Conservation (phyloP, 1,139 yeast genomes). For the Sugiyamaella japonica region DNA sequence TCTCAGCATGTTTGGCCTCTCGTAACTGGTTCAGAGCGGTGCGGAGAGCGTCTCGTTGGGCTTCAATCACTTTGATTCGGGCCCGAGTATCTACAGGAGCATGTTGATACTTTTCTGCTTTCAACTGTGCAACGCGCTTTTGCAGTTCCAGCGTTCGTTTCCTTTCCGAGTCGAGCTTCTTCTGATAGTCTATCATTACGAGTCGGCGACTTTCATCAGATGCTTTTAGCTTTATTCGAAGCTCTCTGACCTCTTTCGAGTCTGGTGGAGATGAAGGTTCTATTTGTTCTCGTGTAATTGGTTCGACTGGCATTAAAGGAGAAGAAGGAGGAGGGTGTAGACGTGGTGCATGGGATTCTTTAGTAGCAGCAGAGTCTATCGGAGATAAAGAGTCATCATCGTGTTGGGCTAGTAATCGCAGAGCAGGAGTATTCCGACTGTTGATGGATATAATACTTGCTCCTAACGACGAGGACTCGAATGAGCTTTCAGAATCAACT, state of each 20-base stretch:
- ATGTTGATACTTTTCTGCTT: conserved; percentile 30
- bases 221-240: conserved; percentile 30
- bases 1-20: conserved; percentile 42
- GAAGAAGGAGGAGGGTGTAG: conserved; percentile 8
- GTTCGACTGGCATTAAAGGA: background rate
- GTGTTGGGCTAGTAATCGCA: conserved; percentile 2
- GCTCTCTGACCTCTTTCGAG: conserved; percentile 22
- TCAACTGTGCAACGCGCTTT: conserved; percentile 28
- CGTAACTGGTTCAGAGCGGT: conserved; percentile 48
- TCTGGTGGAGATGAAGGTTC: conserved; percentile 8
- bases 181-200: conserved; percentile 35
- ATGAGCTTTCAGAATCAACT: conserved; percentile 5
- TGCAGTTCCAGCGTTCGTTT: conserved; percentile 32
- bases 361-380: background rate
- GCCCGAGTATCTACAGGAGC: conserved; percentile 30
- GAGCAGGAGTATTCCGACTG: conserved; percentile 3
- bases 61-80: conserved; percentile 33
- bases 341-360: background rate
- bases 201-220: conserved; percentile 33
- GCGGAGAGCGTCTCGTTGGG: conserved; percentile 60
- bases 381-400: background rate
- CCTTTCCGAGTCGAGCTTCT: conserved; percentile 35
- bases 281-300: background rate
- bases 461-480: background rate
- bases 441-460: conserved; percentile 8